phyloP scores from a whole-genome alignment of 2,329 filamentous ascomycete species.

The Monosporascus sp. region DNA sequence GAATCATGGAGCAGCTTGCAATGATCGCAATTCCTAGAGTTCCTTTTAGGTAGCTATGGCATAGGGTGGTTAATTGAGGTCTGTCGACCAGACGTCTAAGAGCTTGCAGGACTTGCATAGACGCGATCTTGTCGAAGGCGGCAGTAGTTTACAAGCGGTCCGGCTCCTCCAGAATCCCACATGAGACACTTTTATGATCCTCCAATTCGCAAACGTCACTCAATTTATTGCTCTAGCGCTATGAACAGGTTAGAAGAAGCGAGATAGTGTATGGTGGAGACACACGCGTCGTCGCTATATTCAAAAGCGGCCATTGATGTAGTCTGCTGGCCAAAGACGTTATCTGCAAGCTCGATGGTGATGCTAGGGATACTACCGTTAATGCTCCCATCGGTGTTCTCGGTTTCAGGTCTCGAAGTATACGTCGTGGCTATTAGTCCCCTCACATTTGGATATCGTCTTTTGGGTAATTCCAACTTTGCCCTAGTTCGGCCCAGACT shows the following conservation, averaged over 20 bases:
- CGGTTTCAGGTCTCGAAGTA: not conserved
- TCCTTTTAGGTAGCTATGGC: not conserved
- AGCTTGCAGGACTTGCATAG: slow-evolving; percentile 1
- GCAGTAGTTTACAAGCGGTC: slow-evolving; percentile 1
- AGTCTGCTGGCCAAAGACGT: not conserved
- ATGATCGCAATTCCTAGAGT: slow-evolving; percentile 1
- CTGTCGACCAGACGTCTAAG: not conserved
- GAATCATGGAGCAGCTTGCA: slow-evolving; percentile 2
- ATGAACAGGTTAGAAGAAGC: not conserved
- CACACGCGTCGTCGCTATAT: no score
- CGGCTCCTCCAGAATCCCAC: not conserved
- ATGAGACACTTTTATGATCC: slow-evolving; percentile 5
- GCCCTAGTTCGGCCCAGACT: no score
- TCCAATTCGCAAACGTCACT: slow-evolving; percentile 5
- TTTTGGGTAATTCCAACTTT: no score
- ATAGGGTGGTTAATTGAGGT: not conserved
- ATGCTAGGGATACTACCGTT: not conserved
- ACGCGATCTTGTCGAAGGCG: not conserved
- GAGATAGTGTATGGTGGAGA: no score
- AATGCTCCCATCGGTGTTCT: not conserved
- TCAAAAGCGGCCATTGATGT: no score
- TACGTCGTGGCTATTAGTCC: no score
- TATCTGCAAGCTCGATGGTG: not conserved
- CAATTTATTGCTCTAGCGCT: not conserved
- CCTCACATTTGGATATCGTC: no score